Percentiles rank a stretch among this genome's conserved stretches.
These are phyloP conservation scores for Mrakia blollopis DNA, from an alignment of 768 basidiomycete species.

Conservation along the genomic window DNA sequence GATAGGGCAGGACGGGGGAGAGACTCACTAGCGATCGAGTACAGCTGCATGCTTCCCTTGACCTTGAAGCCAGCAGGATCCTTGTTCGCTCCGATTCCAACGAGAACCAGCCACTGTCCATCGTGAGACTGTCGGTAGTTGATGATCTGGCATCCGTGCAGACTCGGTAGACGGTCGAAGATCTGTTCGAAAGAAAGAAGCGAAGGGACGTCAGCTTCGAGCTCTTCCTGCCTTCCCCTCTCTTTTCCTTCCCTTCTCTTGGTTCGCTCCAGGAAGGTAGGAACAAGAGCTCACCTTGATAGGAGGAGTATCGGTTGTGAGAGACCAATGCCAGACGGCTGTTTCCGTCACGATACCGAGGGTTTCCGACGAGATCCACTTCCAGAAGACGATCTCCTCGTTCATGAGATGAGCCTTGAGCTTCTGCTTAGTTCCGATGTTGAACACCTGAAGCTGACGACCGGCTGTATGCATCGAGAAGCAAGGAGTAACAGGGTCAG, in stretches of 20 bases:
- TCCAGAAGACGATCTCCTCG: slow-evolving; percentile 97
- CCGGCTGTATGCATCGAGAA: slow-evolving; percentile 58
- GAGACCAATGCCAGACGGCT: slow-evolving; percentile 85
- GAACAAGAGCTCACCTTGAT: slow-evolving; percentile 39
- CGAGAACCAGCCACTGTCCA: slow-evolving; percentile 94
- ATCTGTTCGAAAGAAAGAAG: slow-evolving; percentile 57
- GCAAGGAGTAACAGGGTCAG: neutral
- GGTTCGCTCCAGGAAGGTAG: neutral
- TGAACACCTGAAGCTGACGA: slow-evolving; percentile 94
- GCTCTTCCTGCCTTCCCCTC: neutral
- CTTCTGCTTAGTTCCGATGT: slow-evolving; percentile 95
- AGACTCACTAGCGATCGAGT: slow-evolving; percentile 73
- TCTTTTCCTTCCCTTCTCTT: neutral
- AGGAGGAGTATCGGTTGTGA: slow-evolving; percentile 43
- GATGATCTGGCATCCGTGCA: slow-evolving; percentile 93
- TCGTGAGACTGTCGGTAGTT: slow-evolving; percentile 91
- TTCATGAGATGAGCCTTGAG: slow-evolving; percentile 90
- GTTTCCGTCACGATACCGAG: slow-evolving; percentile 94
- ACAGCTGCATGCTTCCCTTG: slow-evolving; percentile 96
- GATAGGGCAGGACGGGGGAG: neutral
- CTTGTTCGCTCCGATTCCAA: slow-evolving; percentile 92
- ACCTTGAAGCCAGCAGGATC: slow-evolving; percentile 82
- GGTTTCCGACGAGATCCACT: slow-evolving; percentile 87
- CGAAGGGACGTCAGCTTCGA: neutral
- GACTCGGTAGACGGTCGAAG: slow-evolving; percentile 93